phyloP scores from a whole-genome alignment of 2,329 filamentous ascomycete species.

The Lizonia empirigonia region DNA sequence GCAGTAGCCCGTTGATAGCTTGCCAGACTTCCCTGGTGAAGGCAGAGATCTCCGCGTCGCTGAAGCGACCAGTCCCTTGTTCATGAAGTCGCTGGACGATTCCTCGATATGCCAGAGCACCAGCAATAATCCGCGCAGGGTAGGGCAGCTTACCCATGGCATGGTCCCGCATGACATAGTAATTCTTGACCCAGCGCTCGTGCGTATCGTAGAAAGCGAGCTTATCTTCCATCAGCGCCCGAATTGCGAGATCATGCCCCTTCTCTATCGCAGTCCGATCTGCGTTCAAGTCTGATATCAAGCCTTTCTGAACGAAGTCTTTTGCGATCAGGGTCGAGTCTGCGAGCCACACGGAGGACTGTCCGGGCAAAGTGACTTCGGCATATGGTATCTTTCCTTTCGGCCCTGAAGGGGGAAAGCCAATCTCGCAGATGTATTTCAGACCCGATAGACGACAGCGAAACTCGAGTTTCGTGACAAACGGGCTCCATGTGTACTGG shows the following conservation, averaged over 20 bases:
- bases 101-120: constrained; percentile 56
- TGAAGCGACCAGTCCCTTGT: constrained; percentile 62
- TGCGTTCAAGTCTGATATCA: constrained; percentile 58
- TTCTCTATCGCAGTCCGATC: constrained; percentile 48
- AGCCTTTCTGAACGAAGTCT: constrained; percentile 50
- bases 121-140: constrained; percentile 58
- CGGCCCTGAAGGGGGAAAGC: constrained; percentile 56
- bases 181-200: constrained; percentile 66
- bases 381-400: constrained; percentile 67
- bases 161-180: constrained; percentile 62
- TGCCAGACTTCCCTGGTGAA: constrained; percentile 62
- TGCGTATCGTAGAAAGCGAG: constrained; percentile 61
- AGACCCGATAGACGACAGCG: constrained; percentile 62
- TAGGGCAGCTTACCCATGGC: constrained; percentile 58
- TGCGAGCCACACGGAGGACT: constrained; percentile 41
- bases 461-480: constrained; percentile 66
- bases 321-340: constrained; percentile 64
- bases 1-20: constrained; percentile 55
- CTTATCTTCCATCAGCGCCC: constrained; percentile 65
- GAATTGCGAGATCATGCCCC: constrained; percentile 59
- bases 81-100: constrained; percentile 56
- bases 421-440: constrained; percentile 54
- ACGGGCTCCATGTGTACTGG: constrained; percentile 64
- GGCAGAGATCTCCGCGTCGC: constrained; percentile 54
- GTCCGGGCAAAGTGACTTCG: constrained; percentile 30